Conservation (phyloP, 768 basidiomycete genomes). For the Calvatia gigantea region DNA sequence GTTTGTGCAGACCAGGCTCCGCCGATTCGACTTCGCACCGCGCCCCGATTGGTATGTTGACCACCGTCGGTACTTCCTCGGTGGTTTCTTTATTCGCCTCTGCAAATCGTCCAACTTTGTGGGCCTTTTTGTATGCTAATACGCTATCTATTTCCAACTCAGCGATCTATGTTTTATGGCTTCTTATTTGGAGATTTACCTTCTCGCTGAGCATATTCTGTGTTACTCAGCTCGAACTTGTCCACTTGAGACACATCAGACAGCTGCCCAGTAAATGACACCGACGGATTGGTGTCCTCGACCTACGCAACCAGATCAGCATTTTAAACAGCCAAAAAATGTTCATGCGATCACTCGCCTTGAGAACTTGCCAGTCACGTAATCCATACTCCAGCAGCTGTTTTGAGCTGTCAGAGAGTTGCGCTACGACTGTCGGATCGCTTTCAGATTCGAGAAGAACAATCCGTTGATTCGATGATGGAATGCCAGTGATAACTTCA, state of each 20-base stretch:
- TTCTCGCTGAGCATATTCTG: slow-evolving; percentile 76
- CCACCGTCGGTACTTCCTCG: slow-evolving; percentile 18
- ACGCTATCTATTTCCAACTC: slow-evolving; percentile 66
- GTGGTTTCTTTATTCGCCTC: slow-evolving; percentile 35
- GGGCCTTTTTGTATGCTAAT: slow-evolving; percentile 78
- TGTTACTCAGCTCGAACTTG: slow-evolving; percentile 85
- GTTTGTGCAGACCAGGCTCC: slow-evolving; percentile 67
- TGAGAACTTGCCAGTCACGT: slow-evolving; percentile 74
- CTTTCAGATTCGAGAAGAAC: slow-evolving; percentile 56
- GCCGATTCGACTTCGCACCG: slow-evolving; percentile 80
- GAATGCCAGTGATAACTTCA: slow-evolving; percentile 89
- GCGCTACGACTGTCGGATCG: slow-evolving; percentile 44
- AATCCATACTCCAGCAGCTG: slow-evolving; percentile 74
- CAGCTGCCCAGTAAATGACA: slow-evolving; percentile 77
- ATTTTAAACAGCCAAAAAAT: background rate
- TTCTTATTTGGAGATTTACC: slow-evolving; percentile 46
- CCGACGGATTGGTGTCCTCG: slow-evolving; percentile 71
- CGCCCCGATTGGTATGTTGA: slow-evolving; percentile 62
- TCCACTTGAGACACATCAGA: slow-evolving; percentile 84
- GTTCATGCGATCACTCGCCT: slow-evolving; percentile 42
- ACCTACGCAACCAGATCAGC: slow-evolving; percentile 45
- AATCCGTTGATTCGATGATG: slow-evolving; percentile 67
- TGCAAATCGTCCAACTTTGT: slow-evolving; percentile 90
- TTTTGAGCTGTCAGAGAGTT: slow-evolving; percentile 63
- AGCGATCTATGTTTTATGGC: background rate